A percentile compares a stretch with the other conserved stretches of the same genome.
These are phyloP conservation scores for Entophlyctis luteolus DNA, from an alignment of 192 early-diverging fungal genomes.

Conservation along the genomic window DNA sequence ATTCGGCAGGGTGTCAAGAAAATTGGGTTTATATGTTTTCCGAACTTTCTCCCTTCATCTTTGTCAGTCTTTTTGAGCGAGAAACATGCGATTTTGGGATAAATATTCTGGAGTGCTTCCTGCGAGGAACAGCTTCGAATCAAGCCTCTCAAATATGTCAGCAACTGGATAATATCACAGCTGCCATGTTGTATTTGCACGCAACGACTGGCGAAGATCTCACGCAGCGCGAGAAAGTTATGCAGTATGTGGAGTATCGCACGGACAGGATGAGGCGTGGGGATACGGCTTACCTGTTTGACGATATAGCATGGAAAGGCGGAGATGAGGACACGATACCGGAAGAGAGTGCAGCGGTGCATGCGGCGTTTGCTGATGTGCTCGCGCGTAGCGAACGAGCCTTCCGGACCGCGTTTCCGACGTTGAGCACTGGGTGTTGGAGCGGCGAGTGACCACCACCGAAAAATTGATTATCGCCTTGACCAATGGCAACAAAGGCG, in stretches of 20 bases:
- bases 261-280: background rate
- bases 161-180: background rate
- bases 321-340: background rate
- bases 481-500: slow-evolving; percentile 20
- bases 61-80: background rate
- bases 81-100: slow-evolving; percentile 12
- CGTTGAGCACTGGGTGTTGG: slow-evolving; percentile 6
- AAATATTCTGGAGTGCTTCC: slow-evolving; percentile 19
- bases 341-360: background rate
- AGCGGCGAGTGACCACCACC: no score
- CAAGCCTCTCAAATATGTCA: background rate
- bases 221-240: background rate
- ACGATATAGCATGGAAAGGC: background rate
- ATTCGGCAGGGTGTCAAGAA: background rate
- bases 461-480: background rate
- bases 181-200: slow-evolving; percentile 6
- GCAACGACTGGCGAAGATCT: slow-evolving; percentile 9
- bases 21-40: slow-evolving; percentile 10
- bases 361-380: slow-evolving; percentile 9
- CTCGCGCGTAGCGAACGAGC: no score
- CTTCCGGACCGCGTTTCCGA: slow-evolving; percentile 4
- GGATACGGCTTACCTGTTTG: background rate
- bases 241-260: background rate
- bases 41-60: background rate
- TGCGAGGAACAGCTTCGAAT: background rate